Percentiles rank a stretch among this genome's conserved stretches.
Evolutionary conservation across 31 red algal species (phyloP).

Genomic region (Asparagopsis taxiformis): DNA sequence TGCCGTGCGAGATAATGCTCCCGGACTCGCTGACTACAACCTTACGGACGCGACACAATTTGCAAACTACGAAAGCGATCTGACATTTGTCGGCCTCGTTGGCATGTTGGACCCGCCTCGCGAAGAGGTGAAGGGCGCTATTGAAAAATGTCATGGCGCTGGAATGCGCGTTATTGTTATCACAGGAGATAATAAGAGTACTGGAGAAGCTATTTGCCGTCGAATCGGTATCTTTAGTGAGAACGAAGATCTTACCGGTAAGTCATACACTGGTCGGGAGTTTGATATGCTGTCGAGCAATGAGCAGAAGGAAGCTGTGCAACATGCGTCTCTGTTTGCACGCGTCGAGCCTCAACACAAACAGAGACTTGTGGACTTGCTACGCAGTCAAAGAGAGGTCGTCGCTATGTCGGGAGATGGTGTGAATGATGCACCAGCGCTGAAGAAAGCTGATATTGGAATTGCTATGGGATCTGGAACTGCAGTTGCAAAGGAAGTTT

Average conservation of each 20-base stretch:
- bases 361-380: slow-evolving; percentile 75
- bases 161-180: slow-evolving; percentile 99
- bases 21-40: slow-evolving; percentile 71
- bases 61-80: slow-evolving; percentile 67
- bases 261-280: slow-evolving; percentile 91
- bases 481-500: slow-evolving; percentile 94
- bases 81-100: slow-evolving; percentile 92
- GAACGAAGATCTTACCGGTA: slow-evolving; percentile 73
- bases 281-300: slow-evolving; percentile 77
- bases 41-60: slow-evolving; percentile 76
- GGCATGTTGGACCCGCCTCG: slow-evolving; percentile 99
- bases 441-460: slow-evolving; percentile 98
- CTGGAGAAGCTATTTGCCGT: slow-evolving; percentile 92
- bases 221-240: slow-evolving; percentile 97
- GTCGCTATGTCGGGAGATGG: slow-evolving; percentile 99
- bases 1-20: slow-evolving; percentile 78
- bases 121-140: slow-evolving; percentile 84
- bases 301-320: slow-evolving; percentile 59
- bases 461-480: slow-evolving; percentile 99
- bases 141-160: slow-evolving; percentile 77
- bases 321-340: slow-evolving; percentile 80
- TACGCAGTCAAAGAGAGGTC: slow-evolving; percentile 81
- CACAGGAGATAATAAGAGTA: slow-evolving; percentile 97
- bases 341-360: slow-evolving; percentile 94
- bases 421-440: slow-evolving; percentile 98